A percentile compares a stretch with the other conserved stretches of the same genome.
These are phyloP conservation scores for Dendrothele bispora DNA, from an alignment of 768 basidiomycete species.

Conservation along the genomic window DNA sequence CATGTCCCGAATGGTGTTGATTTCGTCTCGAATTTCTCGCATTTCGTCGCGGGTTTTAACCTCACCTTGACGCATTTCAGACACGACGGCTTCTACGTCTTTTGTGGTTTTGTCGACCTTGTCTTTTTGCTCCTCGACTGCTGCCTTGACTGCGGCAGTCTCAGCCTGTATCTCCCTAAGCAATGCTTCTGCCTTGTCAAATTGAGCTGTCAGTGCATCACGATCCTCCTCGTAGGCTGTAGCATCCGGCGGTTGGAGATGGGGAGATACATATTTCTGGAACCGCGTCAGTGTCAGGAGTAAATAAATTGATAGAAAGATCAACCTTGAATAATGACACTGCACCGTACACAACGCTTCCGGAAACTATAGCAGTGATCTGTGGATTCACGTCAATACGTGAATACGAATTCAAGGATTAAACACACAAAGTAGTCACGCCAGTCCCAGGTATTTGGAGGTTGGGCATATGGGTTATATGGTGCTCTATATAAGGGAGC, in stretches of 20 bases:
- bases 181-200: slow-evolving; percentile 83
- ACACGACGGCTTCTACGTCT: slow-evolving; percentile 71
- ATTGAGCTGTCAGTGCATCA: slow-evolving; percentile 82
- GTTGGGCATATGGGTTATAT: slow-evolving; percentile 39
- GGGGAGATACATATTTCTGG: slow-evolving; percentile 89
- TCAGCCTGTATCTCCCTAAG: slow-evolving; percentile 80
- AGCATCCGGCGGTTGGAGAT: slow-evolving; percentile 83
- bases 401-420: neutral
- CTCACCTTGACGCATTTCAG: slow-evolving; percentile 78
- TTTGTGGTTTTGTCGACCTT: slow-evolving; percentile 69
- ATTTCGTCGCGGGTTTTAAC: slow-evolving; percentile 81
- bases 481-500: slow-evolving; percentile 19
- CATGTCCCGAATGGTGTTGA: slow-evolving; percentile 88
- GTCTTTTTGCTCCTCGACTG: slow-evolving; percentile 75
- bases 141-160: slow-evolving; percentile 66
- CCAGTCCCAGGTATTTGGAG: slow-evolving; percentile 83
- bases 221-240: slow-evolving; percentile 90
- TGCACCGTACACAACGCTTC: slow-evolving; percentile 79
- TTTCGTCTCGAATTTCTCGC: slow-evolving; percentile 88
- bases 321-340: slow-evolving; percentile 75
- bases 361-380: slow-evolving; percentile 93
- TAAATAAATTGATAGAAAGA: neutral
- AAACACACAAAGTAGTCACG: slow-evolving; percentile 90
- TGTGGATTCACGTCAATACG: slow-evolving; percentile 27
- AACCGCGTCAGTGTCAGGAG: slow-evolving; percentile 8